A percentile compares a stretch with the other conserved stretches of the same genome.
Evolutionary conservation across 352 stramenopile genomes (phyloP).

Genomic region (Phytophthora lateralis): DNA sequence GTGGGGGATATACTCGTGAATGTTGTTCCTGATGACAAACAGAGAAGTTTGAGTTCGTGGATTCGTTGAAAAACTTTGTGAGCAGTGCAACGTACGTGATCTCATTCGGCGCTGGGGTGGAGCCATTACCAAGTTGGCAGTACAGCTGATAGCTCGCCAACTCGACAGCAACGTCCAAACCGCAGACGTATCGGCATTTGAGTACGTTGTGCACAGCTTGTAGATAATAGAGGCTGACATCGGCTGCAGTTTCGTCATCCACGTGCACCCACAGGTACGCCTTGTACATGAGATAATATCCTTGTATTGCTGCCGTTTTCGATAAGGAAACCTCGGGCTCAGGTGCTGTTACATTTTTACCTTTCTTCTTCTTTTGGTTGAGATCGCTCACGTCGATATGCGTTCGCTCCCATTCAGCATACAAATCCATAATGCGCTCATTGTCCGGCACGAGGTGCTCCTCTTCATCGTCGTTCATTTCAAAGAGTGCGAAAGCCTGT

Average conservation of each 20-base stretch:
- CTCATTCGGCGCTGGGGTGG: conserved; percentile 17
- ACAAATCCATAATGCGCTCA: conserved; percentile 75
- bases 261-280: conserved; percentile 76
- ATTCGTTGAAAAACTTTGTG: background rate
- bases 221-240: conserved; percentile 68
- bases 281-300: conserved; percentile 68
- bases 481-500: conserved; percentile 69
- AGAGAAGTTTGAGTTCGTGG: conserved; percentile 2
- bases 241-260: conserved; percentile 58
- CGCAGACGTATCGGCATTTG: conserved; percentile 53
- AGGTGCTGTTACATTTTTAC: conserved; percentile 1
- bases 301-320: conserved; percentile 9
- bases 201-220: conserved; percentile 80
- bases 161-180: conserved; percentile 57
- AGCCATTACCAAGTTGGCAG: conserved; percentile 40
- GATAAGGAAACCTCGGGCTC: background rate
- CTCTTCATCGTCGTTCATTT: conserved; percentile 50
- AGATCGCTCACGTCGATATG: conserved; percentile 43
- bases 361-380: conserved; percentile 44
- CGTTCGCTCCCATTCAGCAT: conserved; percentile 77
- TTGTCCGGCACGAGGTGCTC: conserved; percentile 63
- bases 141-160: conserved; percentile 76
- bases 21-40: conserved; percentile 21
- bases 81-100: conserved; percentile 20
- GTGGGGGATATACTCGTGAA: conserved; percentile 40